Evolutionary conservation across 257 asterid genomes (phyloP), one percentile per base, ranked within the genome.

Genomic region (Plectranthus barbatus): DNA sequence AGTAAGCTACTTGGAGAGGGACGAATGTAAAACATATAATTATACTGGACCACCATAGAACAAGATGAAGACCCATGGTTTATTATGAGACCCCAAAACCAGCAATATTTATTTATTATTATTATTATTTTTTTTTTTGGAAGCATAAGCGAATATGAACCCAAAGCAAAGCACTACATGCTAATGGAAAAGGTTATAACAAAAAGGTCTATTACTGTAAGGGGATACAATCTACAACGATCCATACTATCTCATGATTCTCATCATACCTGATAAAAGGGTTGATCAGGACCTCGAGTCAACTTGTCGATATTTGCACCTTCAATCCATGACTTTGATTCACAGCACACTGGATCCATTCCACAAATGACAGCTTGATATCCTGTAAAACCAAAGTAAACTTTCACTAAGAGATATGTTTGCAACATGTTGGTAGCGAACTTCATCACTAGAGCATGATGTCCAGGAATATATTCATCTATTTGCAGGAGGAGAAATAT

Each of bases 331-430:
- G 94, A 74, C 68, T 80, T 87, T 33, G 99, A 86, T 76, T 92
- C 97, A 69, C 95, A 85, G 80, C 99, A 92, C 55, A 83, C 81
- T 10, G 97, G 97, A 80, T 92, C 97, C 97, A 89, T 92, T 68
- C 99, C 99, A 23, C 97, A 92, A 56, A 92, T 78, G 48, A 89
- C 97, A 67, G 94, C 99, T 51, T 72, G 86, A 77, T 92, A 92
- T 68, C 94, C 99, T 87, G 76, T 23, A 71, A 61, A 42, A 61
- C 60, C 58, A 67, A 50, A 74, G 13, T 53, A 12, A 56, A 46
- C 62, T 66, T 64, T 54, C 42, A 23, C 6, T 54, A 46, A 41
- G 56, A 33, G 51, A 67, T 26, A 48, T 34, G 49, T 54, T 12
- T 26, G 40, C n/a, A 17, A 53, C 56, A 17, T 13, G 37, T 58